Evolutionary conservation across 129 eudicot species (phyloP), one percentile per base, ranked within the genome.

Genomic region (Sambucus nigra): DNA sequence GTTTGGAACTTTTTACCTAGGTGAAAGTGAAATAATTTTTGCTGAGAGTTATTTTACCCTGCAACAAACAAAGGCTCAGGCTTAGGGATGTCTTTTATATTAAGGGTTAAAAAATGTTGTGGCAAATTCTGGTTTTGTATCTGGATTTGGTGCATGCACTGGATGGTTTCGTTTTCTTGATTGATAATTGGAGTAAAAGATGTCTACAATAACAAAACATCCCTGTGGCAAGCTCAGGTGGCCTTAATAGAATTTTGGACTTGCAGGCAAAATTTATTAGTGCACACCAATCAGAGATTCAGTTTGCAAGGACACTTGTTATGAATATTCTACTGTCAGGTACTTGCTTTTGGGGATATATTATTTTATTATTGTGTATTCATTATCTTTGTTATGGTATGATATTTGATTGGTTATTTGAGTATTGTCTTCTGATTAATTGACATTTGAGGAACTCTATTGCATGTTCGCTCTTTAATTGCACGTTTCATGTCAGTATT

Each of bases 181-280:
- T 51, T 38, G 15, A 4, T 1, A 12, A 22, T 15, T 50, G 19
- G 7, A 23, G 6, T 19, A 12, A n/a, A n/a, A n/a, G n/a, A n/a
- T n/a, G n/a, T n/a, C n/a, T n/a, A n/a, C n/a, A n/a, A n/a, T n/a
- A n/a, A n/a, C n/a, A 1, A 4, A 5, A 51, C 42, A 53, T 40
- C 10, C 42, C 8, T 39, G 6, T 5, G 8, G 8, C 12, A 50
- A 20, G 12, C 18, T 18, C 29, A 1, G 21, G 28, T 45, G 50
- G 31, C 38, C 33, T 51, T 16, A n/a, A 20, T 52, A 12, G 15
- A 24, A 14, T 35, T 47, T 19, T 50, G 63, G 52, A 27, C 32
- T 41, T 69, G 60, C 81, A 89, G 98, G 86, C 72, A 21, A 89
- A 76, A 64, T 84, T 89, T 47, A 54, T 65, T 62, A 72, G 77